Evolutionary conservation across 192 early-diverging fungal genomes (phyloP).

Genomic region (Kickxella alabastrina): DNA sequence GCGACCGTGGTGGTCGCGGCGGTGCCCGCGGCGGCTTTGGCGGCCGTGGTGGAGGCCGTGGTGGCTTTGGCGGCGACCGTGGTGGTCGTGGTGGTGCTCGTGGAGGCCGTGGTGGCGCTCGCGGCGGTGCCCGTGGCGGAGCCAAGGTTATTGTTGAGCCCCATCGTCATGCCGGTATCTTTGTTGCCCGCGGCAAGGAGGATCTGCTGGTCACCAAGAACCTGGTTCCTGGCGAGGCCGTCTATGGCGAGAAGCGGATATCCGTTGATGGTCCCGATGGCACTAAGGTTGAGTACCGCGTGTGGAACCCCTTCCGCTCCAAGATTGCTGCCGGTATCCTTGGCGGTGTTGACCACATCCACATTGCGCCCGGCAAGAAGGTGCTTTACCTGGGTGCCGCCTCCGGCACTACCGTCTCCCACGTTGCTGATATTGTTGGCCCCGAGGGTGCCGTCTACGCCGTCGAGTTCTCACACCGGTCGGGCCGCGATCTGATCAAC

Average conservation of each 20-base stretch:
- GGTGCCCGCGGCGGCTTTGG: constrained; percentile 2
- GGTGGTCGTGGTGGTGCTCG: constrained; percentile 49
- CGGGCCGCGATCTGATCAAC: constrained; percentile 98
- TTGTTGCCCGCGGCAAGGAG: constrained; percentile 98
- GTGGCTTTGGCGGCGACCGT: constrained; percentile 53
- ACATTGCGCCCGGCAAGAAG: constrained; percentile 93
- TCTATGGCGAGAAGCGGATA: constrained; percentile 99
- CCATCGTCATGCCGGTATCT: constrained; percentile 93
- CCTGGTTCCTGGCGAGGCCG: constrained; percentile 93
- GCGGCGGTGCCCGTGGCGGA: constrained; percentile 81
- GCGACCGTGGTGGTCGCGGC: constrained; percentile 4
- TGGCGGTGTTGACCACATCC: constrained; percentile 93
- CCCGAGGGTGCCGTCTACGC: constrained; percentile 96
- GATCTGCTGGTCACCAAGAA: constrained; percentile 98
- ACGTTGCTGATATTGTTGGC: constrained; percentile 97
- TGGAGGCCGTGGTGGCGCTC: constrained; percentile 57
- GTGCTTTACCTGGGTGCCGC: constrained; percentile 97
- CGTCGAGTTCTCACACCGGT: constrained; percentile 98
- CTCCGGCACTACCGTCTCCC: constrained; percentile 90
- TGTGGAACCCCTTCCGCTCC: constrained; percentile 99
- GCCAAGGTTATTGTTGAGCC: constrained; percentile 97
- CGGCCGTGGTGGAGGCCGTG: constrained; percentile 54
- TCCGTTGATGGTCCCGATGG: constrained; percentile 91
- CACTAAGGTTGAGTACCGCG: constrained; percentile 96
- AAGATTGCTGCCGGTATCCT: constrained; percentile 97